Conservation (phyloP, 208 protist species). For the Leishmania braziliensis region DNA sequence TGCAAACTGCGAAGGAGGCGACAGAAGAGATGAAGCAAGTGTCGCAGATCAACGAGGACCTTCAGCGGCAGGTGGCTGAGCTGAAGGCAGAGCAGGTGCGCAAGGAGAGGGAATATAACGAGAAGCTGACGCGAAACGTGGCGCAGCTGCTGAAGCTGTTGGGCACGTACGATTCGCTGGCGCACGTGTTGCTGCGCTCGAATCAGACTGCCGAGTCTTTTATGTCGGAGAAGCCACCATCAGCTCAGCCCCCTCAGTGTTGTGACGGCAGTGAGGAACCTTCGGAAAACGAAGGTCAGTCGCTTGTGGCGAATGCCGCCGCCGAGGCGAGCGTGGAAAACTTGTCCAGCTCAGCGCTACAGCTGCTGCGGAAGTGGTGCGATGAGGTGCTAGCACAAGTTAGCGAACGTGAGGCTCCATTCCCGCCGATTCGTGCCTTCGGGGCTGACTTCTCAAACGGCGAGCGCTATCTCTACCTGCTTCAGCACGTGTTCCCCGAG, state of each 20-base stretch:
- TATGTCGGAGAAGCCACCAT: constrained; percentile 4
- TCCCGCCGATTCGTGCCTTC: constrained; percentile 44
- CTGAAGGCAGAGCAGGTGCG: constrained; percentile 52
- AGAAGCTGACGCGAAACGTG: constrained; percentile 40
- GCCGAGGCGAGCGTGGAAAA: not conserved
- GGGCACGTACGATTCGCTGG: constrained; percentile 35
- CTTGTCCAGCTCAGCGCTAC: constrained; percentile 10
- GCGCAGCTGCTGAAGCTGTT: constrained; percentile 34
- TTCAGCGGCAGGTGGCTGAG: constrained; percentile 35
- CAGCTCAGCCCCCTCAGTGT: not conserved
- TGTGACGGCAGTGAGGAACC: not conserved
- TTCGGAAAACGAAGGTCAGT: not conserved
- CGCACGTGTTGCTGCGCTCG: constrained; percentile 20
- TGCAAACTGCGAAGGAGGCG: constrained; percentile 53
- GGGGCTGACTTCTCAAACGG: constrained; percentile 70
- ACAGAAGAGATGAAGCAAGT: constrained; percentile 46
- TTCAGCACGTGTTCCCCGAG: constrained; percentile 64
- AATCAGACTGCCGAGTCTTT: constrained; percentile 15
- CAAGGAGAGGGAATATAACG: constrained; percentile 56
- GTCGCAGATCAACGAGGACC: constrained; percentile 36
- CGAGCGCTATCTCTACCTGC: constrained; percentile 54
- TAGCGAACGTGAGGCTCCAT: constrained; percentile 10
- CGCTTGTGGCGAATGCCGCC: not conserved
- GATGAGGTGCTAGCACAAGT: constrained; percentile 45
- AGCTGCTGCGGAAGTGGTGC: constrained; percentile 65